Percentiles rank a stretch among this genome's conserved stretches.
Evolutionary conservation across 1,284 basidiomycete genomes (phyloP).

Genomic region (Inonotus hispidus): DNA sequence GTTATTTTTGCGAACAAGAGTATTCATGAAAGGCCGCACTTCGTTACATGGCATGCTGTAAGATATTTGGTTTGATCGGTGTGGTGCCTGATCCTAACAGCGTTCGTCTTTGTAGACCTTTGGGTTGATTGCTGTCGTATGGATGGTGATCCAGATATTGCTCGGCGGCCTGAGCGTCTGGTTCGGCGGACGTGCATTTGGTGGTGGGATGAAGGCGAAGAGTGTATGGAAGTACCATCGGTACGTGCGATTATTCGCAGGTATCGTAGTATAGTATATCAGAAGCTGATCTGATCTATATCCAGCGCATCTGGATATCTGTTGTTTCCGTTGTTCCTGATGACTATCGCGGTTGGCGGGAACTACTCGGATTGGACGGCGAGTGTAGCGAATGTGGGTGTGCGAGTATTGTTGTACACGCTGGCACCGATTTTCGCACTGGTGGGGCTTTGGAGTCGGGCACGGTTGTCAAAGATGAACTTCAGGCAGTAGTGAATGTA

Average conservation of each 20-base stretch:
- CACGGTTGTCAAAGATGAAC: slow-evolving; percentile 20
- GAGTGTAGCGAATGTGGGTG: slow-evolving; percentile 7
- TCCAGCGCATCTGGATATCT: slow-evolving; percentile 18
- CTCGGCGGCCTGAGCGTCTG: slow-evolving; percentile 19
- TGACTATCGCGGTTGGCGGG: slow-evolving; percentile 18
- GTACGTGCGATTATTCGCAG: slow-evolving; percentile 5
- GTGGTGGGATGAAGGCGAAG: slow-evolving; percentile 19
- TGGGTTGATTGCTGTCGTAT: slow-evolving; percentile 19
- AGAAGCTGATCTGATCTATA: background rate
- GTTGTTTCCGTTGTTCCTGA: slow-evolving; percentile 18
- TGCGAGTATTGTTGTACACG: slow-evolving; percentile 19
- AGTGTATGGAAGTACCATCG: slow-evolving; percentile 20
- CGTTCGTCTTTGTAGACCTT: slow-evolving; percentile 10
- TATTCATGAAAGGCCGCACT: slow-evolving; percentile 20
- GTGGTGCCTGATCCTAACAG: background rate
- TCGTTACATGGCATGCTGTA: slow-evolving; percentile 23
- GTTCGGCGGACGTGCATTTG: slow-evolving; percentile 18
- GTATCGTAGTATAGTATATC: background rate
- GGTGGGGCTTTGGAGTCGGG: slow-evolving; percentile 16
- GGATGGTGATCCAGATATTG: slow-evolving; percentile 18
- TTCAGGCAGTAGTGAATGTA: slow-evolving; percentile 6
- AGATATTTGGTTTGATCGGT: background rate
- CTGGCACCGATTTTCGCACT: slow-evolving; percentile 18
- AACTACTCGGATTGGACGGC: slow-evolving; percentile 16
- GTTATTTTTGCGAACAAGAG: slow-evolving; percentile 22